Conservation (phyloP, 1,284 basidiomycete genomes). For the Lentinus polychrous region DNA sequence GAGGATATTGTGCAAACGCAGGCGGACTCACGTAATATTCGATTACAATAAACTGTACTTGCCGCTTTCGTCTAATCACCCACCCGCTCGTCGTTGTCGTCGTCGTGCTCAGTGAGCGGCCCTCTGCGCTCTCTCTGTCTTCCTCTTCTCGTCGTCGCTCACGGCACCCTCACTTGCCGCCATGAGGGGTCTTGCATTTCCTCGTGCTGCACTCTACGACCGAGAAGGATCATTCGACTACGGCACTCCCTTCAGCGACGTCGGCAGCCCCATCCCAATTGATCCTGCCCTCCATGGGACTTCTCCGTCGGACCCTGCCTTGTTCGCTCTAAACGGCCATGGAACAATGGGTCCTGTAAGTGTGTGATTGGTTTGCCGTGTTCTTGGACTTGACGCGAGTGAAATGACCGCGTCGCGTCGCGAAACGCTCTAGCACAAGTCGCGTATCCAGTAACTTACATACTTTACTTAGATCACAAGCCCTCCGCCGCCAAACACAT, state of each 20-base stretch:
- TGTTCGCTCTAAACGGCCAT: constrained; percentile 29
- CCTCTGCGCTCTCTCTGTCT: constrained; percentile 10
- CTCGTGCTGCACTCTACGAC: constrained; percentile 36
- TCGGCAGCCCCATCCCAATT: constrained; percentile 59
- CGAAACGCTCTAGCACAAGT: constrained; percentile 19
- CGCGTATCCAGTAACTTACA: constrained; percentile 8
- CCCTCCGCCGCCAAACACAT: constrained; percentile 14
- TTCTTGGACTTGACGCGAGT: constrained; percentile 3
- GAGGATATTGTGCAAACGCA: no score
- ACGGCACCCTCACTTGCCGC: not conserved
- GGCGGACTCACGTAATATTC: no score
- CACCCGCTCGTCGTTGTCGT: constrained; percentile 18
- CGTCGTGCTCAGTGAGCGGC: constrained; percentile 22
- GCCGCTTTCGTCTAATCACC: no score
- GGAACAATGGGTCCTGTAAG: constrained; percentile 19
- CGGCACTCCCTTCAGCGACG: constrained; percentile 46
- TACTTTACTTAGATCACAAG: constrained; percentile 10
- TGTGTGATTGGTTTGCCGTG: constrained; percentile 10
- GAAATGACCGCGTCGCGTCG: constrained; percentile 28
- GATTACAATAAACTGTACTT: no score
- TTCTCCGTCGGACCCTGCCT: constrained; percentile 43
- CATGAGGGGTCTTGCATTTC: constrained; percentile 60
- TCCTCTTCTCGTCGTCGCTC: constrained; percentile 9
- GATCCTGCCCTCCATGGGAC: constrained; percentile 54
- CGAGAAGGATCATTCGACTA: constrained; percentile 49